These are phyloP conservation scores for Eucommia ulmoides DNA, from an alignment of 257 asterid genomes.

Conservation along the genomic window DNA sequence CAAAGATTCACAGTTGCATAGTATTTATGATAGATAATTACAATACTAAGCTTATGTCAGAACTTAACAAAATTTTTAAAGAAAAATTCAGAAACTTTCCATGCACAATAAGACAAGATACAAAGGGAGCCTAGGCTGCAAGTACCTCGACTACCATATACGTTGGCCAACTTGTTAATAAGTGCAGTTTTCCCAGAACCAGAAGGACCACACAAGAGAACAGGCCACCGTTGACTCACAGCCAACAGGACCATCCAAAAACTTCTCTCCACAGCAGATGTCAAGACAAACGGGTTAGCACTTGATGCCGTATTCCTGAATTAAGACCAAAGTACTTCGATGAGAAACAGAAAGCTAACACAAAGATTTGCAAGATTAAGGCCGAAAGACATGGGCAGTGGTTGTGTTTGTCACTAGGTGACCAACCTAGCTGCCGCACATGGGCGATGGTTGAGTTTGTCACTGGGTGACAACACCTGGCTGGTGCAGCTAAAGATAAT, in stretches of 20 bases:
- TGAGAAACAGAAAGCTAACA: slow-evolving; percentile 26
- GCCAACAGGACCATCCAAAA: slow-evolving; percentile 78
- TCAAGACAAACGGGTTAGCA: slow-evolving; percentile 52
- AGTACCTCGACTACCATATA: slow-evolving; percentile 54
- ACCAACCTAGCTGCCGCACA: no score
- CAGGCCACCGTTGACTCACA: slow-evolving; percentile 89
- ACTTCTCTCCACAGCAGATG: slow-evolving; percentile 48
- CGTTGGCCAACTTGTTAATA: slow-evolving; percentile 48
- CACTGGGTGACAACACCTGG: background rate
- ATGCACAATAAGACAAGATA: no score
- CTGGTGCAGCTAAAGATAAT: no score
- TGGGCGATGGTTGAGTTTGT: no score
- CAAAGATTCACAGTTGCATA: no score
- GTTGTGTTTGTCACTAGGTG: no score
- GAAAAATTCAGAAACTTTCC: no score
- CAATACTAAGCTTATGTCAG: no score
- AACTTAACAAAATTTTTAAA: no score
- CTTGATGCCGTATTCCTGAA: slow-evolving; percentile 24
- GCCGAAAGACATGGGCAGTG: background rate
- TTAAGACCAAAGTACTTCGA: slow-evolving; percentile 6
- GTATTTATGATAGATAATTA: no score
- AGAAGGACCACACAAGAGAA: slow-evolving; percentile 88
- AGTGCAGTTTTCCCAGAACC: slow-evolving; percentile 90
- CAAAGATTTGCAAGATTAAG: background rate
- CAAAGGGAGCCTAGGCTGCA: slow-evolving; percentile 7